These are phyloP conservation scores for Umbelopsis isabellina DNA, from an alignment of 192 early-diverging fungal species.

Conservation along the genomic window DNA sequence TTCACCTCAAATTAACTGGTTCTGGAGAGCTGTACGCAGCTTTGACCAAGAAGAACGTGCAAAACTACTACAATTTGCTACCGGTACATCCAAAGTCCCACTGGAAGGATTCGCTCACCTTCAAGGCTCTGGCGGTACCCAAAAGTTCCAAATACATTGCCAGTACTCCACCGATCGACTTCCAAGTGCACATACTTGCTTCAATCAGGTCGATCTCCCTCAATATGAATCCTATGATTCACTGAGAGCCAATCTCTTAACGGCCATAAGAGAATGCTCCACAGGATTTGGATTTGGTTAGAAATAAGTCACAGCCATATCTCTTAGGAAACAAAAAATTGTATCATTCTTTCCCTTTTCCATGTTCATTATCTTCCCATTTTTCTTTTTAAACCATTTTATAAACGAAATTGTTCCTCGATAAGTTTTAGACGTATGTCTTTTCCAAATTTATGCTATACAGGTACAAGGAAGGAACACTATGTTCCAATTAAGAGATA, in stretches of 20 bases:
- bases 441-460: too few species aligned
- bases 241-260: conserved; percentile 77
- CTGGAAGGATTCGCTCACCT: conserved; percentile 91
- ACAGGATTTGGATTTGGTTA: conserved; percentile 91
- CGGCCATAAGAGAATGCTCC: conserved; percentile 90
- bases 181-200: conserved; percentile 98
- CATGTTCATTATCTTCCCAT: too few species aligned
- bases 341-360: not conserved
- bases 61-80: conserved; percentile 97
- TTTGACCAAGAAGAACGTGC: conserved; percentile 98
- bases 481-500: too few species aligned
- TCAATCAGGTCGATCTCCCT: conserved; percentile 98
- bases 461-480: too few species aligned
- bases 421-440: too few species aligned
- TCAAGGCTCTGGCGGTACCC: conserved; percentile 91
- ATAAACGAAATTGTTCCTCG: too few species aligned
- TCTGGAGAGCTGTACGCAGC: conserved; percentile 97
- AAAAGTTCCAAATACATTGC: conserved; percentile 99
- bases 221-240: conserved; percentile 91
- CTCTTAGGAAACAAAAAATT: not conserved
- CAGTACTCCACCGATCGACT: conserved; percentile 90
- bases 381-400: too few species aligned
- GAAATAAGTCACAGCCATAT: not conserved
- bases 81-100: conserved; percentile 98
- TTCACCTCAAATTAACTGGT: conserved; percentile 95